phyloP scores from a whole-genome alignment of 1,284 basidiomycete species.

The Thecaphora thlaspeos region DNA sequence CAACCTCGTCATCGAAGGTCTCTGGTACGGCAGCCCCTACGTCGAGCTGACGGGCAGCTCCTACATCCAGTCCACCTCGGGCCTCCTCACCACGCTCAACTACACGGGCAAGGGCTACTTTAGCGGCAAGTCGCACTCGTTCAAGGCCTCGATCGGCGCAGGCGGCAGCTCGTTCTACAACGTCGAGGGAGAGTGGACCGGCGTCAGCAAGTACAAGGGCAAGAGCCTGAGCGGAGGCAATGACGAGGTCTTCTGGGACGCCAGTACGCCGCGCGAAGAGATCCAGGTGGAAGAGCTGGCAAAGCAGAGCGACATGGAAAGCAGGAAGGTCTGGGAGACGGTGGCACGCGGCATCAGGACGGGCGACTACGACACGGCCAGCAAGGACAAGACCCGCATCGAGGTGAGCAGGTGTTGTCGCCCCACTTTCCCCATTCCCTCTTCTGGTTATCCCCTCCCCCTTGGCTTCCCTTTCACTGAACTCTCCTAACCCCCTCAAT shows the following conservation, averaged over 20 bases:
- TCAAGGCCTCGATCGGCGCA: slow-evolving; percentile 74
- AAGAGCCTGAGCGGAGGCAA: slow-evolving; percentile 38
- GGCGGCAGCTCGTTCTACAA: slow-evolving; percentile 63
- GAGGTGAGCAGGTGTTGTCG: slow-evolving; percentile 60
- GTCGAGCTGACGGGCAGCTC: slow-evolving; percentile 84
- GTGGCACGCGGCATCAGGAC: slow-evolving; percentile 88
- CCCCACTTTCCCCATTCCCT: too few relatives aligned
- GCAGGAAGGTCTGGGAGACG: slow-evolving; percentile 76
- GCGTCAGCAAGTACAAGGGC: slow-evolving; percentile 63
- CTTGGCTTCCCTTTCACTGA: too few relatives aligned
- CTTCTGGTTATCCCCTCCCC: too few relatives aligned
- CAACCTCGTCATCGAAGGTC: slow-evolving; percentile 57
- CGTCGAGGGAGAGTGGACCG: slow-evolving; percentile 87
- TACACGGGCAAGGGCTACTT: slow-evolving; percentile 95
- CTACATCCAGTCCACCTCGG: slow-evolving; percentile 78
- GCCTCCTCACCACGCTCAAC: slow-evolving; percentile 67
- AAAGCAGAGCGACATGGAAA: slow-evolving; percentile 79
- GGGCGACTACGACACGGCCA: slow-evolving; percentile 88
- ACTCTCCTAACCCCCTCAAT: too few relatives aligned
- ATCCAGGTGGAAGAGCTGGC: slow-evolving; percentile 67
- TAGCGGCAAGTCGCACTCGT: slow-evolving; percentile 85
- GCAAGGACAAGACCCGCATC: slow-evolving; percentile 82
- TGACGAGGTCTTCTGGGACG: slow-evolving; percentile 62
- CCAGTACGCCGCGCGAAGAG: slow-evolving; percentile 66
- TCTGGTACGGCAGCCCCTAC: slow-evolving; percentile 66